These are phyloP conservation scores for Phytopythium mirpurense DNA, from an alignment of 352 stramenopile species.

Conservation along the genomic window DNA sequence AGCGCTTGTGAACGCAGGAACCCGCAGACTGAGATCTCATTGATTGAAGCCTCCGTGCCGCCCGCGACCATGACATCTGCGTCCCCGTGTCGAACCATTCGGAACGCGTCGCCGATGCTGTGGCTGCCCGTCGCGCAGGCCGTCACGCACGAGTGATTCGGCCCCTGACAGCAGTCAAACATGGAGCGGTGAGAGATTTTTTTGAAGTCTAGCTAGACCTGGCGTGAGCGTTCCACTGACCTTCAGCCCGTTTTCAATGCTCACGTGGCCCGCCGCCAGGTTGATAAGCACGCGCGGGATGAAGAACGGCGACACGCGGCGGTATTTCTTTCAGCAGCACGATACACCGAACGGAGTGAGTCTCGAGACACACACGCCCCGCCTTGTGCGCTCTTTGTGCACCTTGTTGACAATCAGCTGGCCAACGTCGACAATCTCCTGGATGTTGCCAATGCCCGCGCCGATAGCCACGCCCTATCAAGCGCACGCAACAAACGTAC, in stretches of 20 bases:
- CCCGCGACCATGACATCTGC: conserved; percentile 96
- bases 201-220: neutral
- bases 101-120: conserved; percentile 95
- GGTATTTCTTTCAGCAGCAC: conserved; percentile 56
- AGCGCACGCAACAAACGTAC: too few species aligned
- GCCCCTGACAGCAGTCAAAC: conserved; percentile 49
- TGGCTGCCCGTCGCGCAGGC: conserved; percentile 96
- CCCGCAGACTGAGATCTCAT: conserved; percentile 90
- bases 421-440: conserved; percentile 79
- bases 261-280: conserved; percentile 89
- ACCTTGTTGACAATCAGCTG: conserved; percentile 64
- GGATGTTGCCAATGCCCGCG: conserved; percentile 83
- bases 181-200: neutral
- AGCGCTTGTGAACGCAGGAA: conserved; percentile 96
- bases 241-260: conserved; percentile 89
- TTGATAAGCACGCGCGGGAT: conserved; percentile 93
- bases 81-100: conserved; percentile 79
- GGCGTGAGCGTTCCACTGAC: conserved; percentile 11
- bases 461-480: conserved; percentile 79
- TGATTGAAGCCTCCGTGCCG: conserved; percentile 93
- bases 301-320: conserved; percentile 92
- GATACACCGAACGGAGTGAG: neutral
- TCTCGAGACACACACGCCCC: neutral
- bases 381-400: neutral
- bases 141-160: conserved; percentile 96